Evolutionary conservation across 495 filamentous ascomycete genomes (phyloP), one percentile per base, ranked within the genome.

Genomic region (Talaromyces adpressus): DNA sequence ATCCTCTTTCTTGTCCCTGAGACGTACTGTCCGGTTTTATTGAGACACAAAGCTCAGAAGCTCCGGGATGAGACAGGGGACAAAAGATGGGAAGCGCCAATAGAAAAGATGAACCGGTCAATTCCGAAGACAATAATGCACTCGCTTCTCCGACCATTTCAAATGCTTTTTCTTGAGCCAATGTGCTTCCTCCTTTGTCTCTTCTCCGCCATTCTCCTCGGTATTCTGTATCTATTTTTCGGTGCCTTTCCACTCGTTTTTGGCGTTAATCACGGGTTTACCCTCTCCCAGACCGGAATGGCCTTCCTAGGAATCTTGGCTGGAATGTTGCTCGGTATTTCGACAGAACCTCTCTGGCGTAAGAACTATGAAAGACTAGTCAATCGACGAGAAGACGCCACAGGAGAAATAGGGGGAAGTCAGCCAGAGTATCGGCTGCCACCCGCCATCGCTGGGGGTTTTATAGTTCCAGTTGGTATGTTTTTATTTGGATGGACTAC

Each of bases 161-260:
- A 91, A 71, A 76, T 93, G 1, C 80, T 92, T 16, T 64, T 87
- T 56, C 79, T 87, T 29, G 90, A 92, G 72, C 87, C 87, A 34
- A 92, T 92, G 86, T 82, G 81, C 34, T 70, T 88, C 12, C 75
- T 85, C 53, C 82, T 92, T 14, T 89, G 88, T 69, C 66, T 89
- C 27, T 86, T 89, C 63, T 81, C 85, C 11, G 86, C 89, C 34
- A 74, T 93, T 18, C 74, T 91, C 9, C 77, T 91, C 0, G 90
- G 88, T 4, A 82, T 91, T 30, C 73, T 92, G 0, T 92, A 93
- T 68, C 80, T 93, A 11, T 92, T 92, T 74, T 92, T 93, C 70
- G 88, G 89, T n/a, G 89, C 89, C 0, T 91, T 91, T 67, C 81
- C 86, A 0, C 71, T 91, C 18, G 83, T 91, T 4, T 93, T 93